Conservation (phyloP, 2,329 filamentous ascomycete genomes). For the Pseudogymnoascus sp. region DNA sequence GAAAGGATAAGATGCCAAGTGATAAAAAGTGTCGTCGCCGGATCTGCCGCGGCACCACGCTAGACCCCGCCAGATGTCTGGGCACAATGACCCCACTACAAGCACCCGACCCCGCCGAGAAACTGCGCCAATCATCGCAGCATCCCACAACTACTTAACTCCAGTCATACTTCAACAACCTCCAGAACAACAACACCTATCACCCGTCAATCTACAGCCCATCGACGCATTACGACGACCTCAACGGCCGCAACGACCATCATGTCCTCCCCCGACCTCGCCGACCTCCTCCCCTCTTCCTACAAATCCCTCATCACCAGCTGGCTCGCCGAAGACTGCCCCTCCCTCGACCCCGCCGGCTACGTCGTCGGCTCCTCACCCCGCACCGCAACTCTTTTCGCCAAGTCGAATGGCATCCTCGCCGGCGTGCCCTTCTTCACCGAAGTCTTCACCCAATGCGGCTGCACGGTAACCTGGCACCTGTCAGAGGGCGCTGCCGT, state of each 20-base stretch:
- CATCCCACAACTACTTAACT: background rate
- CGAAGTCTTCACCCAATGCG: constrained; percentile 83
- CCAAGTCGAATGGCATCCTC: constrained; percentile 68
- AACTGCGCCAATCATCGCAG: background rate
- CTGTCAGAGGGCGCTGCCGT: constrained; percentile 65
- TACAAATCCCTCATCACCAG: constrained; percentile 73
- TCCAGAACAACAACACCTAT: background rate
- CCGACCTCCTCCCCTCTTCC: constrained; percentile 71
- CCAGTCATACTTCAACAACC: background rate
- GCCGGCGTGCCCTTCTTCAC: constrained; percentile 93
- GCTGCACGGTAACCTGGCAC: constrained; percentile 89
- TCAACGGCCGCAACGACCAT: background rate
- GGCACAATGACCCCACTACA: background rate
- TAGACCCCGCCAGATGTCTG: background rate
- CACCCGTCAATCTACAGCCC: background rate
- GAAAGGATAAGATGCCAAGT: too few species aligned
- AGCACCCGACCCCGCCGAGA: background rate
- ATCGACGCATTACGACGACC: background rate
- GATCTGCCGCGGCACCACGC: background rate
- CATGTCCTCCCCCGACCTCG: constrained; percentile 35
- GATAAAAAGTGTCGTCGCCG: background rate
- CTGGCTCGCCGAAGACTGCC: constrained; percentile 95
- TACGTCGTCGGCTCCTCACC: constrained; percentile 78
- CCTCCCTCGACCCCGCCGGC: constrained; percentile 92
- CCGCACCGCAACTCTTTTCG: constrained; percentile 58